phyloP scores from a whole-genome alignment of 1,139 yeast genomes.

The Yamadazyma friedrichii region DNA sequence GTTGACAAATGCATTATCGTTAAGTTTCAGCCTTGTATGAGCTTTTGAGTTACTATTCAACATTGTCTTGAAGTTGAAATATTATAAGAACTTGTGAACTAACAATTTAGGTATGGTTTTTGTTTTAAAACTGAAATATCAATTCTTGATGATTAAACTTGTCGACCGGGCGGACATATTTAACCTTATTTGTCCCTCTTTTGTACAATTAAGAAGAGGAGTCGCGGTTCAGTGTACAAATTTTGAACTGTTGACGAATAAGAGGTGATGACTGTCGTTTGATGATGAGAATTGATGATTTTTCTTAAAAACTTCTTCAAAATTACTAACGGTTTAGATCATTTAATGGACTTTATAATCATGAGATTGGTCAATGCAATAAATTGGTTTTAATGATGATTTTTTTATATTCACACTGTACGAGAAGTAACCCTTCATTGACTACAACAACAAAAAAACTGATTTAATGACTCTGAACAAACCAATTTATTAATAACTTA shows the following conservation, averaged over 20 bases:
- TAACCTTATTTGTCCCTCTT: slow-evolving; percentile 45
- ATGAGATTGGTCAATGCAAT: neutral
- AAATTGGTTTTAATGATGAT: slow-evolving; percentile 43
- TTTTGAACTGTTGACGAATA: slow-evolving; percentile 51
- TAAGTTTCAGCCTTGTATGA: slow-evolving; percentile 89
- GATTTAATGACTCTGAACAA: slow-evolving; percentile 77
- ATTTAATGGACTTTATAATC: slow-evolving; percentile 3
- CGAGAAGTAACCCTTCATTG: slow-evolving; percentile 51
- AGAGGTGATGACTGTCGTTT: slow-evolving; percentile 55
- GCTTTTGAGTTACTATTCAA: slow-evolving; percentile 26
- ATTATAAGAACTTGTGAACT: slow-evolving; percentile 14
- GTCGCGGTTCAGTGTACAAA: slow-evolving; percentile 69
- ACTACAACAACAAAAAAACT: slow-evolving; percentile 55
- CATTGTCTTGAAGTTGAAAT: neutral
- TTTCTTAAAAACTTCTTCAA: neutral
- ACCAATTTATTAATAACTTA: slow-evolving; percentile 1
- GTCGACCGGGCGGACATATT: slow-evolving; percentile 85
- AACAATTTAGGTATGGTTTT: slow-evolving; percentile 22
- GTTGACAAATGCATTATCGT: slow-evolving; percentile 77
- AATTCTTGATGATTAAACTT: slow-evolving; percentile 49
- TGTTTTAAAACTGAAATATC: neutral
- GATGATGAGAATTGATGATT: slow-evolving; percentile 11
- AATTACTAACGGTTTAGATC: slow-evolving; percentile 1
- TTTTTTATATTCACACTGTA: slow-evolving; percentile 63
- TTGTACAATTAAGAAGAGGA: slow-evolving; percentile 51